A percentile compares a stretch with the other conserved stretches of the same genome.
Conservation (phyloP, 78 protist species). For the Dictyostelium intermedium region DNA sequence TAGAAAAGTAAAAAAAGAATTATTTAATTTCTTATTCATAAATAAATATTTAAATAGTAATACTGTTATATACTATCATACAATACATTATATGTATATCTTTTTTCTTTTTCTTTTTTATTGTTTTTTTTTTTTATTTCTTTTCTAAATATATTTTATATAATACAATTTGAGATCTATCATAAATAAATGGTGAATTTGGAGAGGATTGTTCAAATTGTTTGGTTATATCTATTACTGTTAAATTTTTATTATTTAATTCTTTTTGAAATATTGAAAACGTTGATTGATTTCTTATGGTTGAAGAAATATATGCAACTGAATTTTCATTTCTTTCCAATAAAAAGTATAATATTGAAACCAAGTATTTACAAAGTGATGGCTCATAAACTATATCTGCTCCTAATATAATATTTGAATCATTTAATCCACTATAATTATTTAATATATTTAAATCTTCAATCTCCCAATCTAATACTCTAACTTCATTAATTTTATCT, state of each 20-base stretch:
- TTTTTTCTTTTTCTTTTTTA: no score
- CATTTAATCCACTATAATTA: neutral
- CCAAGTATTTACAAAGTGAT: slow-evolving; percentile 34
- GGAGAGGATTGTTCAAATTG: neutral
- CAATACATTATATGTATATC: no score
- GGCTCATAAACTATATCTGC: slow-evolving; percentile 78
- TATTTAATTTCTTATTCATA: neutral
- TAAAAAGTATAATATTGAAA: slow-evolving; percentile 8
- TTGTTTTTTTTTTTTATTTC: neutral
- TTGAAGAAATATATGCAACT: slow-evolving; percentile 68
- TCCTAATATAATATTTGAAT: slow-evolving; percentile 43
- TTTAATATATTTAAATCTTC: neutral
- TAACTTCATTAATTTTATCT: neutral
- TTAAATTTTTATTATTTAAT: neutral
- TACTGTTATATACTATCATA: no score
- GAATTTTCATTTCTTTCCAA: neutral
- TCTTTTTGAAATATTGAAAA: slow-evolving; percentile 46
- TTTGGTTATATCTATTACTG: slow-evolving; percentile 6
- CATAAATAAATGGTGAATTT: slow-evolving; percentile 35
- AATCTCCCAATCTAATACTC: slow-evolving; percentile 59
- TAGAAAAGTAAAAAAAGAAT: neutral
- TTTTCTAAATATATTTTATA: slow-evolving; percentile 37
- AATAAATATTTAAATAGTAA: neutral
- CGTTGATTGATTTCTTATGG: slow-evolving; percentile 34
- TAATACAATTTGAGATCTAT: slow-evolving; percentile 51